Percentiles rank a stretch among this genome's conserved stretches.
phyloP scores from a whole-genome alignment of 331 rosid genomes.

The Saraca asoca region DNA sequence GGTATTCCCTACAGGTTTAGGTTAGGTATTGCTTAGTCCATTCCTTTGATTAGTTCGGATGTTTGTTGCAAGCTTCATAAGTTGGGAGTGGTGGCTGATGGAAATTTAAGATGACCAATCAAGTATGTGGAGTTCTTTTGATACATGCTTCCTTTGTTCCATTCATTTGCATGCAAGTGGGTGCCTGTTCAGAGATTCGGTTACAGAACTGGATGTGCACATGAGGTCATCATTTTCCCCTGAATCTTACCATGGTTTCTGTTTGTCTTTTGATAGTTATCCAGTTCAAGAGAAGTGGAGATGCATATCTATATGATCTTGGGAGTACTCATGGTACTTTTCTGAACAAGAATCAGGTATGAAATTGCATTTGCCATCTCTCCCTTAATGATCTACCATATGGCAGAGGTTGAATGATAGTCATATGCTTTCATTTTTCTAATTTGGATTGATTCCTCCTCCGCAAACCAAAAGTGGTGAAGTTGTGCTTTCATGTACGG shows the following conservation, averaged over 20 bases:
- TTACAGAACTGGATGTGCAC: not conserved
- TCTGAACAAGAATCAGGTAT: slow-evolving; percentile 84
- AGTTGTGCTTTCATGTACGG: slow-evolving; percentile 1
- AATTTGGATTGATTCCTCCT: slow-evolving; percentile 10
- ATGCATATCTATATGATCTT: slow-evolving; percentile 84
- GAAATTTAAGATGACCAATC: not conserved
- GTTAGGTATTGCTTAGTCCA: not conserved
- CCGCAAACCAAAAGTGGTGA: not conserved
- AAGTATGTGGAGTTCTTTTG: not conserved
- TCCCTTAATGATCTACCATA: not conserved
- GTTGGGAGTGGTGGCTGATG: not conserved
- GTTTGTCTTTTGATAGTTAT: slow-evolving; percentile 55
- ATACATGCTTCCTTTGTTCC: not conserved
- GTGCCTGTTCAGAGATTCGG: too few species aligned
- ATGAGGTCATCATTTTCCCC: not conserved
- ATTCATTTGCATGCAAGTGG: not conserved
- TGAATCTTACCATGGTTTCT: slow-evolving; percentile 39
- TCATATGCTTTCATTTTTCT: not conserved
- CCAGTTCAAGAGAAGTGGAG: slow-evolving; percentile 81
- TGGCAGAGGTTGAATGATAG: slow-evolving; percentile 12
- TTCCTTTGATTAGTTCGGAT: not conserved
- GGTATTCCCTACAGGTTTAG: not conserved
- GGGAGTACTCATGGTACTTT: slow-evolving; percentile 95
- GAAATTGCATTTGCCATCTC: slow-evolving; percentile 17
- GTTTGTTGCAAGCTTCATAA: not conserved